Evolutionary conservation across 73 alveolate genomes (phyloP).

Genomic region (Paramecium caudatum): DNA sequence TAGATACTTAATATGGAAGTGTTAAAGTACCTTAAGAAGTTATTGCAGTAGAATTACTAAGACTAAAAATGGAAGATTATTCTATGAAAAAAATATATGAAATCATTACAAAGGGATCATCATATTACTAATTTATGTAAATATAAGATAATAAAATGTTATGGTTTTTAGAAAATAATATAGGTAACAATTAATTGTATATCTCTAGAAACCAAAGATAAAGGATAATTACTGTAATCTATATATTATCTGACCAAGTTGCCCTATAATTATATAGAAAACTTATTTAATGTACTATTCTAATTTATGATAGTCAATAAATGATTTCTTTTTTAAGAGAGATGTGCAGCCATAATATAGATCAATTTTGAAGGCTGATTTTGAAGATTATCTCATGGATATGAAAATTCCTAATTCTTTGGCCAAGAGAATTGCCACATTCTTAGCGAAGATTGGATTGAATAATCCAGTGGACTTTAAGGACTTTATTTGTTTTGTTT

Average conservation of each 20-base stretch:
- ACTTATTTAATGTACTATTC: conserved; percentile 22
- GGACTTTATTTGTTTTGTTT: conserved; percentile 44
- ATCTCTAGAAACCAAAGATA: background rate
- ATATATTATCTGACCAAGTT: conserved; percentile 17
- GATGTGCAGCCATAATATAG: background rate
- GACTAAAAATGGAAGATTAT: conserved; percentile 44
- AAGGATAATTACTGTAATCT: background rate
- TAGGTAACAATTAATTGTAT: background rate
- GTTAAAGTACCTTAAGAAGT: conserved; percentile 20
- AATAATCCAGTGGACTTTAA: conserved; percentile 42
- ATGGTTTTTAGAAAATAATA: conserved; percentile 59
- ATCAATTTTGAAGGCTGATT: background rate
- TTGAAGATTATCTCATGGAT: conserved; percentile 37
- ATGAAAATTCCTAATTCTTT: background rate
- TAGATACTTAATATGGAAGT: conserved; percentile 39
- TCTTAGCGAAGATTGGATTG: conserved; percentile 16
- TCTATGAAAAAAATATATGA: conserved; percentile 59
- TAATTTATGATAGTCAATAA: conserved; percentile 17
- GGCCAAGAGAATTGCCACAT: background rate
- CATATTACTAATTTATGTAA: background rate
- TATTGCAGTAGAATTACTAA: conserved; percentile 25
- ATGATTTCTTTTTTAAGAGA: background rate
- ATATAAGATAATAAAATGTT: conserved; percentile 42
- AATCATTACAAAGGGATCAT: conserved; percentile 33
- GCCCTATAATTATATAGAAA: background rate